Base-by-base conservation (phyloP, 352 stramenopile species). In the Globisporangium cederbergense region DNA sequence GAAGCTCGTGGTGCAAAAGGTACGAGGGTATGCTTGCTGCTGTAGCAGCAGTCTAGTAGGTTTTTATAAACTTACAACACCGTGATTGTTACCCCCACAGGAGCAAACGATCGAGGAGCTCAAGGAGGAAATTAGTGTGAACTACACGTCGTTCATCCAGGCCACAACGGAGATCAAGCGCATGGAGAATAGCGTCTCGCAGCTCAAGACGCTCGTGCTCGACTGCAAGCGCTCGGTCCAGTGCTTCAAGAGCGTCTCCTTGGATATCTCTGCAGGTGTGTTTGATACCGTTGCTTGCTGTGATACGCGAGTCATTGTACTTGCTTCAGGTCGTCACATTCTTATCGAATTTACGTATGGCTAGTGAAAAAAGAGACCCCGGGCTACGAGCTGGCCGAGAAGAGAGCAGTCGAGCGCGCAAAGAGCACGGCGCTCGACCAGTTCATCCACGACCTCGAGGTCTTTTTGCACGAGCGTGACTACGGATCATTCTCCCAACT, bases 131-230 rank as follows among this genome's bases (percentile, higher is more conserved):
- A 95, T 95, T 60, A 91, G 82, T 42, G 77, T 75, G 13, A 93
- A 90, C 64, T 93, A 95, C 70, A 83, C 76, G 16, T 88, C 86
- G 10, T 95, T 95, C 62, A 91, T 95, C 32, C 73, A 70, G 4
- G 82, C 83, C 9, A 79, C 82, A 8, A 66, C 74, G 3, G 83
- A 95, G 66, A 93, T 91, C 53, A 90, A 91, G 64, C 86, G 69
- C 7, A 93, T 95, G 81, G 86, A 95, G 49, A 93, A 91, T 63
- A 92, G 83, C 55, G 83, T 95, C 7, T 91, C 81, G 47, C 79
- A 91, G 60, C 72, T 95, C 46, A 91, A 93, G 64, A 66, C 78
- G 13, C 70, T 91, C 25, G 78, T 95, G 6, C 25, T 91, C 25
- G 82, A 95, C 36, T 91, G 83, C 67, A 90, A 88, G 63, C 73